Percentiles rank a stretch among this genome's conserved stretches.
phyloP scores from a whole-genome alignment of 768 basidiomycete species.

The Leccinum arenicola region DNA sequence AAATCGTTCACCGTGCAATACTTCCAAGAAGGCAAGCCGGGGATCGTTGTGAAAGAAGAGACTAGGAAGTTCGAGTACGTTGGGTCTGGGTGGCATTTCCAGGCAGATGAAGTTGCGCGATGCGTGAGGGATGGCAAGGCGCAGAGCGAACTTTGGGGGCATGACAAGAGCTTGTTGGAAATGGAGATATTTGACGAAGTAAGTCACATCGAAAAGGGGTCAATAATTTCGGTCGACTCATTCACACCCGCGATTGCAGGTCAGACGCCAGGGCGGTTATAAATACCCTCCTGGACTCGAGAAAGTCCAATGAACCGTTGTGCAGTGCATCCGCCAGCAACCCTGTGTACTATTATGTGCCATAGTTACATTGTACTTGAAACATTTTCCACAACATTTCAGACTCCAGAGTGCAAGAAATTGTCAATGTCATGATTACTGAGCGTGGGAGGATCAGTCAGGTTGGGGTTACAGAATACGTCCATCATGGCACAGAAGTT shows the following conservation, averaged over 20 bases:
- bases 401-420: background rate
- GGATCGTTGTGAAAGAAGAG: slow-evolving; percentile 51
- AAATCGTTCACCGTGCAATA: slow-evolving; percentile 65
- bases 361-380: background rate
- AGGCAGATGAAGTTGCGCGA: slow-evolving; percentile 85
- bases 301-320: slow-evolving; percentile 27
- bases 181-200: slow-evolving; percentile 90
- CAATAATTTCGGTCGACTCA: slow-evolving; percentile 9
- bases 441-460: background rate
- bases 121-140: slow-evolving; percentile 70
- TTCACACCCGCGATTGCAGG: slow-evolving; percentile 35
- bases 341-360: background rate
- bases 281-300: slow-evolving; percentile 62
- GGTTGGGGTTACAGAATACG: background rate
- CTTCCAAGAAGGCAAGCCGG: slow-evolving; percentile 45
- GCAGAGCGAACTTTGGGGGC: slow-evolving; percentile 74
- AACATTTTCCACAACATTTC: background rate
- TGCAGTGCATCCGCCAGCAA: background rate
- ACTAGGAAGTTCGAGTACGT: slow-evolving; percentile 54
- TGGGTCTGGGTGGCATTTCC: slow-evolving; percentile 78
- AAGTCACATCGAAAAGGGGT: slow-evolving; percentile 7
- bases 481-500: slow-evolving; percentile 27
- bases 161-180: slow-evolving; percentile 74
- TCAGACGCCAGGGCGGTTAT: slow-evolving; percentile 67
- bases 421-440: background rate